Percentiles rank a stretch among this genome's conserved stretches.
Evolutionary conservation across 1,284 basidiomycete genomes (phyloP).

Genomic region (Cystobasidiaceae sp.): DNA sequence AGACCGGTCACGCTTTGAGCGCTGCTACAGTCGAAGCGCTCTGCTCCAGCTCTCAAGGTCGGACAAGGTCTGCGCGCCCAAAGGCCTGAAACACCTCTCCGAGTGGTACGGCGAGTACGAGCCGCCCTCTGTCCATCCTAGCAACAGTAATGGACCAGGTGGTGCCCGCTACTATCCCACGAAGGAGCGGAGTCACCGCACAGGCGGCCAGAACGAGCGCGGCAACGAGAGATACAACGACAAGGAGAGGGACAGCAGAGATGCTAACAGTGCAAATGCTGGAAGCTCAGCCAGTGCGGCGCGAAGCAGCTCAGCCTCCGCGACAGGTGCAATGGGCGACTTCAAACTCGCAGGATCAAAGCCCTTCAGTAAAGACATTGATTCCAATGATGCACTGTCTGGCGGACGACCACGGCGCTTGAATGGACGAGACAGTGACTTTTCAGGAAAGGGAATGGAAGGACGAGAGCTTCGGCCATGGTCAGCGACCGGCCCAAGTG

Average conservation of each 20-base stretch:
- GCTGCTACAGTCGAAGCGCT: conserved; percentile 3
- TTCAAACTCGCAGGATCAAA: conserved; percentile 14
- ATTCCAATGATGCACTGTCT: neutral
- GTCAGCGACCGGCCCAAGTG: neutral
- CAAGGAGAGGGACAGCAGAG: neutral
- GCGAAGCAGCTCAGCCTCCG: too few species aligned
- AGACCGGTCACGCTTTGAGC: neutral
- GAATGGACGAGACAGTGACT: neutral
- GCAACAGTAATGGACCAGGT: neutral
- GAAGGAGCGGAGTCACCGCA: too few species aligned
- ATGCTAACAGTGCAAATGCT: conserved; percentile 1
- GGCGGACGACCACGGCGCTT: neutral
- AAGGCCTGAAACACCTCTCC: conserved; percentile 12
- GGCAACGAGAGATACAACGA: conserved; percentile 20
- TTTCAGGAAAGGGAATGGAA: neutral
- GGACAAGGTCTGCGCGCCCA: conserved; percentile 13
- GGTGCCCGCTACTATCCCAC: too few species aligned
- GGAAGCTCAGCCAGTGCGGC: neutral
- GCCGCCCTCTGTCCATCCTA: neutral
- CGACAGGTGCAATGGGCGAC: conserved; percentile 27
- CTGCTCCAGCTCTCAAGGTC: conserved; percentile 21
- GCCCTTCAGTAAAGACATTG: conserved; percentile 1
- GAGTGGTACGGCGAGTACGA: conserved; percentile 32
- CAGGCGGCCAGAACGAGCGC: conserved; percentile 5
- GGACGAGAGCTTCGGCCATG: conserved; percentile 11